Evolutionary conservation across 208 protist genomes (phyloP).

Genomic region (Willaertia magna): DNA sequence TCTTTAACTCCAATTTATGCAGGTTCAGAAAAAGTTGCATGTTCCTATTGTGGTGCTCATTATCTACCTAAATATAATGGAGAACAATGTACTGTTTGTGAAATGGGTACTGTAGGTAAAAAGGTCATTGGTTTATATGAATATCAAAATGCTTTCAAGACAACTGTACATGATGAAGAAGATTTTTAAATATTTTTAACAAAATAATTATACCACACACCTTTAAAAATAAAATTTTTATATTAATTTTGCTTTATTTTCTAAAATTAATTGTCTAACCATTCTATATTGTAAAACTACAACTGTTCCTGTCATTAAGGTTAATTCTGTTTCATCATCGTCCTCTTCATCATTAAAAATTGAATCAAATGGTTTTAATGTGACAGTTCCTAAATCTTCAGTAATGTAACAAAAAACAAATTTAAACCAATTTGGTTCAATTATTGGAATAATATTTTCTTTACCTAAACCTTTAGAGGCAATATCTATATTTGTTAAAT

Average conservation of each 20-base stretch:
- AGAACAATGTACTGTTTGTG: constrained; percentile 47
- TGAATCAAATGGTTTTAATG: background rate
- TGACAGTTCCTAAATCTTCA: background rate
- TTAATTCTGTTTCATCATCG: background rate
- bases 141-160: background rate
- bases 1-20: constrained; percentile 59
- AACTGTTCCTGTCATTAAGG: background rate
- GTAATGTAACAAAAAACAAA: background rate
- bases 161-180: background rate
- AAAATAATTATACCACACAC: no score
- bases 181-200: no score
- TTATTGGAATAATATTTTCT: background rate
- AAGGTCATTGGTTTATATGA: constrained; percentile 3
- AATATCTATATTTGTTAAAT: background rate
- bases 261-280: background rate
- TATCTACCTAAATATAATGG: constrained; percentile 52
- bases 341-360: background rate
- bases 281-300: background rate
- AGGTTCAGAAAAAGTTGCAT: constrained; percentile 51
- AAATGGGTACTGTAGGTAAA: constrained; percentile 39
- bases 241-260: background rate
- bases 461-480: background rate
- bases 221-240: background rate
- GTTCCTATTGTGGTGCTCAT: constrained; percentile 72
- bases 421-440: background rate